These are phyloP conservation scores for Camellia granthamiana DNA, from an alignment of 148 eudicot species.

Conservation along the genomic window DNA sequence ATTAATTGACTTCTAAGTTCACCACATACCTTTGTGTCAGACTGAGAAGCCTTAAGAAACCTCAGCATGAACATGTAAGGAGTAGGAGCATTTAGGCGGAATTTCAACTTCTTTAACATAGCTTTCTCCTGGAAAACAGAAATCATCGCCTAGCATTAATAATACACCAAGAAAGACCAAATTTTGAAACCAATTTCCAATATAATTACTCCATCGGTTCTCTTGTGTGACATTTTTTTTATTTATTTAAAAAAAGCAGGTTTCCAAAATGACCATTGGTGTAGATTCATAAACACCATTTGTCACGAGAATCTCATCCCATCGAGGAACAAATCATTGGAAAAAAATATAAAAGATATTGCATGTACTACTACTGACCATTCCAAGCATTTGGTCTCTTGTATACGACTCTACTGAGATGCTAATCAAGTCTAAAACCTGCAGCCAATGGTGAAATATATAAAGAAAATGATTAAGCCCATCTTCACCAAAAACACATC, in stretches of 20 bases:
- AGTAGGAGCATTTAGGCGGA: conserved; percentile 82
- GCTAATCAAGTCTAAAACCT: conserved; percentile 79
- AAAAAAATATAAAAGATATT: conserved; percentile 1
- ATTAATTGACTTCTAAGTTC: not conserved
- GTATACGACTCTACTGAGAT: conserved; percentile 86
- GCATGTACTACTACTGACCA: conserved; percentile 39
- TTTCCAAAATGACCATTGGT: not conserved
- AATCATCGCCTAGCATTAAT: conserved; percentile 3
- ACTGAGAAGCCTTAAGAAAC: conserved; percentile 80
- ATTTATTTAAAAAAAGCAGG: no score
- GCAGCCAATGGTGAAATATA: conserved; percentile 13
- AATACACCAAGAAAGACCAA: not conserved
- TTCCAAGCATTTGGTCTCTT: conserved; percentile 68
- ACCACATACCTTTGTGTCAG: conserved; percentile 54
- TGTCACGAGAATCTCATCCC: not conserved
- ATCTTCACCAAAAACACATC: conserved; percentile 3
- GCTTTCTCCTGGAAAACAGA: conserved; percentile 58
- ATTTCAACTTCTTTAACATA: conserved; percentile 67
- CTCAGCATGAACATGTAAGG: conserved; percentile 90
- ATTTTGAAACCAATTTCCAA: not conserved
- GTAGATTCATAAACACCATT: not conserved
- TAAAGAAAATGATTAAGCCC: not conserved
- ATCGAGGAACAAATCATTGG: not conserved
- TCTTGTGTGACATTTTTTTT: not conserved
- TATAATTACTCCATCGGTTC: not conserved